phyloP scores from a whole-genome alignment of 1,284 basidiomycete species.

The Flammula alnicola region DNA sequence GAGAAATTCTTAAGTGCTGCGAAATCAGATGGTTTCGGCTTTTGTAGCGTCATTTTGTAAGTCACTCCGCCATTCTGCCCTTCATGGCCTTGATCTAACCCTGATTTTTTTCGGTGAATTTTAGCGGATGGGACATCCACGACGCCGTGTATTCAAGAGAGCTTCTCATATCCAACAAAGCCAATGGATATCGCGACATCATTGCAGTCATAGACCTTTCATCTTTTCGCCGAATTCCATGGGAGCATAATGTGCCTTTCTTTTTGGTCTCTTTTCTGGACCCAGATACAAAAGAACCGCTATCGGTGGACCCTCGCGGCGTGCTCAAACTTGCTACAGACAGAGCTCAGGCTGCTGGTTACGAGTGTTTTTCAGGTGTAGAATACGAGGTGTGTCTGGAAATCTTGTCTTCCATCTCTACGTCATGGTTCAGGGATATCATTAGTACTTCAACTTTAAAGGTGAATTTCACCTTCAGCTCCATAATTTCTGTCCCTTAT shows the following conservation, averaged over 20 bases:
- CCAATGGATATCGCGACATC: conserved; percentile 92
- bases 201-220: conserved; percentile 84
- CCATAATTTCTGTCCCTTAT: not conserved
- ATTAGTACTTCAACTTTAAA: conserved; percentile 93
- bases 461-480: conserved; percentile 44
- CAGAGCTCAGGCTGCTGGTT: conserved; percentile 52
- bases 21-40: conserved; percentile 87
- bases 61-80: conserved; percentile 26
- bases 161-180: conserved; percentile 86
- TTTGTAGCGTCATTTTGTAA: conserved; percentile 90
- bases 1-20: conserved; percentile 89
- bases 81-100: conserved; percentile 5
- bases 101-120: not conserved
- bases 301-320: conserved; percentile 86
- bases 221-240: conserved; percentile 86
- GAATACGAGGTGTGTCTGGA: conserved; percentile 83
- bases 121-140: conserved; percentile 88
- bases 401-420: not conserved
- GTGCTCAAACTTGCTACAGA: conserved; percentile 69
- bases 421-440: not conserved
- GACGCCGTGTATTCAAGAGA: conserved; percentile 85
- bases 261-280: conserved; percentile 92
- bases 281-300: conserved; percentile 76
- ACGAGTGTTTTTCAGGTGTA: conserved; percentile 77
- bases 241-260: conserved; percentile 92